A percentile compares a stretch with the other conserved stretches of the same genome.
These are phyloP conservation scores for Phytopythium chamaehyphon DNA, from an alignment of 352 stramenopile species.

Conservation along the genomic window DNA sequence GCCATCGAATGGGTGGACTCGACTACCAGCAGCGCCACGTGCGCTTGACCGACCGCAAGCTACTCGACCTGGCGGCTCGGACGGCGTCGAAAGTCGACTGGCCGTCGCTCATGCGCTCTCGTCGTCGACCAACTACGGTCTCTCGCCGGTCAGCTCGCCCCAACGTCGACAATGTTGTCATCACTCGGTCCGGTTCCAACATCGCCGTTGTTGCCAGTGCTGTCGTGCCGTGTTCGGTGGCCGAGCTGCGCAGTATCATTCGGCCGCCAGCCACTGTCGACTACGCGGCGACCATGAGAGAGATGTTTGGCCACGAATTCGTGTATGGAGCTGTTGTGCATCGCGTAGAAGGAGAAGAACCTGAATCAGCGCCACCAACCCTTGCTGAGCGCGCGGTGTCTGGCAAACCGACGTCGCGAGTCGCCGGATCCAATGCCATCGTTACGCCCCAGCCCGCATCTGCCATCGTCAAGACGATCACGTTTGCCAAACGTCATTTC, in stretches of 20 bases:
- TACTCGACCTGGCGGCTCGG: no score
- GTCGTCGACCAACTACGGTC: no score
- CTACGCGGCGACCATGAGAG: slow-evolving; percentile 32
- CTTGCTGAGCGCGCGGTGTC: no score
- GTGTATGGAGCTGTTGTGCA: slow-evolving; percentile 46
- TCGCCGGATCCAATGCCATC: not conserved
- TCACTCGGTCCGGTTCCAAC: no score
- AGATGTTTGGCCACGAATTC: slow-evolving; percentile 39
- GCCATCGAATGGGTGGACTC: no score
- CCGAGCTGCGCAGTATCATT: slow-evolving; percentile 30
- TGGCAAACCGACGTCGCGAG: not conserved
- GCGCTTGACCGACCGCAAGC: no score
- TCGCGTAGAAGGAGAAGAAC: slow-evolving; percentile 2
- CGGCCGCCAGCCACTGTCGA: slow-evolving; percentile 19
- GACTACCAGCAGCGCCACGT: no score
- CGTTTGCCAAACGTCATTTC: slow-evolving; percentile 33
- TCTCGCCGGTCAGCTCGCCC: no score
- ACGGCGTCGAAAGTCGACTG: no score
- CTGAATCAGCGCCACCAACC: no score
- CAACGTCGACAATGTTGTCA: no score
- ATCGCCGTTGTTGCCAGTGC: not conserved
- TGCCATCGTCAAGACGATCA: slow-evolving; percentile 27
- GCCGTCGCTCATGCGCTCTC: no score
- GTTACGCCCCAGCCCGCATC: slow-evolving; percentile 3
- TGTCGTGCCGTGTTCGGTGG: slow-evolving; percentile 31